A percentile compares a stretch with the other conserved stretches of the same genome.
These are phyloP conservation scores for Echinochloa phyllopogon DNA, from an alignment of 176 grass and related monocot species.

Conservation along the genomic window DNA sequence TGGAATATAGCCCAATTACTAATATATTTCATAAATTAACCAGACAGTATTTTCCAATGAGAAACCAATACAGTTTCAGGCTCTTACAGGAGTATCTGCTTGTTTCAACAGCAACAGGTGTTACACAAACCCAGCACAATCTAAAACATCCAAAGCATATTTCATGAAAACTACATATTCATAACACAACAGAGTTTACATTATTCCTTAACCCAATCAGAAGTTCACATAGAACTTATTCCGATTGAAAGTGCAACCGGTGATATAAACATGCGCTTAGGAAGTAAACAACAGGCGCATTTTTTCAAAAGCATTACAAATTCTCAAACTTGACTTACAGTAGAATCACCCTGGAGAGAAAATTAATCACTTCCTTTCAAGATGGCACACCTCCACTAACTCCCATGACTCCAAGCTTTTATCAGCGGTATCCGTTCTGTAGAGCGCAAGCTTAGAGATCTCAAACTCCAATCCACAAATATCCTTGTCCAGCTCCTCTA, in stretches of 20 bases:
- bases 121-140: constrained; percentile 21
- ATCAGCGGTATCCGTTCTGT: constrained; percentile 79
- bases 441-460: constrained; percentile 73
- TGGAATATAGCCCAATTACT: constrained; percentile 31
- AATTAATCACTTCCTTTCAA: constrained; percentile 60
- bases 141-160: neutral
- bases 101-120: constrained; percentile 3
- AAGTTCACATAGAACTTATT: constrained; percentile 23
- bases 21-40: constrained; percentile 3
- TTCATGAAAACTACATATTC: constrained; percentile 12
- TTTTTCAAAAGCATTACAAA: neutral
- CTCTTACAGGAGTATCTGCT: neutral
- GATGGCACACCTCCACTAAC: constrained; percentile 69
- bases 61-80: neutral
- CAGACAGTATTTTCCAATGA: constrained; percentile 5
- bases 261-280: neutral
- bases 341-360: constrained; percentile 1
- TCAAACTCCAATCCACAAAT: constrained; percentile 68
- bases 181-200: constrained; percentile 2
- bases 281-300: neutral
- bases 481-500: constrained; percentile 75
- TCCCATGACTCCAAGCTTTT: constrained; percentile 96
- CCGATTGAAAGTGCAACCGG: neutral
- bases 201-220: constrained; percentile 23
- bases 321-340: constrained; percentile 42